phyloP scores from a whole-genome alignment of 2,329 filamentous ascomycete species.

The Penicillium sp. region DNA sequence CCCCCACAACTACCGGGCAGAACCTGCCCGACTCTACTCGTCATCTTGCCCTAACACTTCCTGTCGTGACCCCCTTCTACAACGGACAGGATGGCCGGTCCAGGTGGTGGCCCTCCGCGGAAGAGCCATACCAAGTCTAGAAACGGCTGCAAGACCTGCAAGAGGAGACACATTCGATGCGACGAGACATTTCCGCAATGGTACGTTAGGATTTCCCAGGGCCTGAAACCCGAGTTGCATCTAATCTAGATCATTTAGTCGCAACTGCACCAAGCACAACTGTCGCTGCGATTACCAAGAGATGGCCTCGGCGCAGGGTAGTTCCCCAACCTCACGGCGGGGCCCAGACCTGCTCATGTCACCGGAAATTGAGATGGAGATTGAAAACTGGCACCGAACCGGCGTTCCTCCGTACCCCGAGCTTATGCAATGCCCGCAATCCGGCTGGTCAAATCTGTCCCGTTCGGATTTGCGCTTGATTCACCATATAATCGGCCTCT shows the following conservation, averaged over 20 bases:
- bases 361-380: slow-evolving; percentile 75
- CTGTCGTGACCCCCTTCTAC: neutral
- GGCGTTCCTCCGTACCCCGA: slow-evolving; percentile 83
- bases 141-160: slow-evolving; percentile 98
- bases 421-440: slow-evolving; percentile 71
- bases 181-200: slow-evolving; percentile 98
- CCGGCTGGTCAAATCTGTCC: slow-evolving; percentile 69
- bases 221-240: neutral
- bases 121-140: slow-evolving; percentile 97
- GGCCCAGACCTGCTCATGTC: slow-evolving; percentile 74
- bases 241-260: slow-evolving; percentile 53
- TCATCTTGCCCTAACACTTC: neutral
- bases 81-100: slow-evolving; percentile 69
- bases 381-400: slow-evolving; percentile 79
- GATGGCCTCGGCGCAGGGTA: slow-evolving; percentile 61
- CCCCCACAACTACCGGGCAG: slow-evolving; percentile 4
- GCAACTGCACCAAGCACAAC: slow-evolving; percentile 98
- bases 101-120: slow-evolving; percentile 86
- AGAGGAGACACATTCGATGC: slow-evolving; percentile 93
- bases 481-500: slow-evolving; percentile 83
- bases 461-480: slow-evolving; percentile 81
- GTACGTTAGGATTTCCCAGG: slow-evolving; percentile 53
- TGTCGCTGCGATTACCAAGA: slow-evolving; percentile 98
- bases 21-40: neutral
- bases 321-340: slow-evolving; percentile 51